Conservation (phyloP, 495 filamentous ascomycete genomes). For the Hypoxylon rickii region DNA sequence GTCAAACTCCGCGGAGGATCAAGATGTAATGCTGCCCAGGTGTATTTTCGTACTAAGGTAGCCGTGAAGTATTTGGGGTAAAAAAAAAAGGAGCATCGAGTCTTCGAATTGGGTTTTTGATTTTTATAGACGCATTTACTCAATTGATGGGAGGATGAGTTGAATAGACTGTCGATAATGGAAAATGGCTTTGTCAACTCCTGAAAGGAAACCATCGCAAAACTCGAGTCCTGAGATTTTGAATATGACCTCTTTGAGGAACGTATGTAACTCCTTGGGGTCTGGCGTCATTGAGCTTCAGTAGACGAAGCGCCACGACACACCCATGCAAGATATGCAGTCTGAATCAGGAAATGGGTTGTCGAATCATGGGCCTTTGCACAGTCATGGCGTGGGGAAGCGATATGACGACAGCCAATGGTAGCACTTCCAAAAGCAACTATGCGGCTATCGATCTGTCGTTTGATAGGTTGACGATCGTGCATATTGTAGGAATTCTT, state of each 20-base stretch:
- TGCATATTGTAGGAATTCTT: slow-evolving; percentile 37
- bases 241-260: too few species aligned
- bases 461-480: slow-evolving; percentile 38
- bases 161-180: neutral
- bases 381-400: slow-evolving; percentile 30
- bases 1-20: slow-evolving; percentile 1
- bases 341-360: slow-evolving; percentile 24
- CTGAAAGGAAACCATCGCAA: neutral
- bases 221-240: too few species aligned
- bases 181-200: slow-evolving; percentile 11
- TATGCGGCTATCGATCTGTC: slow-evolving; percentile 38
- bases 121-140: too few species aligned
- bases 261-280: too few species aligned
- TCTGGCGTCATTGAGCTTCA: slow-evolving; percentile 33
- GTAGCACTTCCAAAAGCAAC: slow-evolving; percentile 26
- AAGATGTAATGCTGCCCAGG: neutral
- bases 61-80: too few species aligned
- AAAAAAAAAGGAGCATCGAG: too few species aligned
- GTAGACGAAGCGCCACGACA: slow-evolving; percentile 20
- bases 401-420: slow-evolving; percentile 36
- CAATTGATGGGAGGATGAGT: too few species aligned
- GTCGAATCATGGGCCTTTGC: slow-evolving; percentile 22
- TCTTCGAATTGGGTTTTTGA: neutral
- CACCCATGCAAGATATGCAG: slow-evolving; percentile 31
- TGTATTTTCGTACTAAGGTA: neutral